These are phyloP conservation scores for Pestalotiopsis sp. DNA, from an alignment of 2,329 filamentous ascomycete genomes.

Conservation along the genomic window DNA sequence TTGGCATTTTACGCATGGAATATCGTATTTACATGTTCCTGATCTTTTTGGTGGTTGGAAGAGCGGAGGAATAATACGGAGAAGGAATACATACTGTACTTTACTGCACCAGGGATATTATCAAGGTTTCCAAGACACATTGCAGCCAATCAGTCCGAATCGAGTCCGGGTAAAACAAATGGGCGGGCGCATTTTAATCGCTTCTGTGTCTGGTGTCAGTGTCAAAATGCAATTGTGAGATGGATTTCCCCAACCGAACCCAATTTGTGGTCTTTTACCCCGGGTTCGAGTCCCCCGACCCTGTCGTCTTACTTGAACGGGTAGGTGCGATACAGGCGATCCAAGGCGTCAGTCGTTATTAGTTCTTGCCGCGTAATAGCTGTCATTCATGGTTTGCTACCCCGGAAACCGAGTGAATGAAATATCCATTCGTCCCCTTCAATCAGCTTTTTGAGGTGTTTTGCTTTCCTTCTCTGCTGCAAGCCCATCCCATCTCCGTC, in stretches of 20 bases:
- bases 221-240: not conserved
- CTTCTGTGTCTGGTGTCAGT: not conserved
- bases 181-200: not conserved
- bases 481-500: not conserved
- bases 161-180: constrained; percentile 4
- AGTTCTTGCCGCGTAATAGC: no score
- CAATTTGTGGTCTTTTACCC: constrained; percentile 11
- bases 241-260: not conserved
- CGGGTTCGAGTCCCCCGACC: not conserved
- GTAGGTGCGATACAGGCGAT: constrained; percentile 5
- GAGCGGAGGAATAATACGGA: not conserved
- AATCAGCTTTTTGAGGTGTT: not conserved
- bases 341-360: not conserved
- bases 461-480: not conserved
- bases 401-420: no score
- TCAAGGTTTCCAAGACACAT: constrained; percentile 2
- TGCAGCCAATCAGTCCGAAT: constrained; percentile 1
- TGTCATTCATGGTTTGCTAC: no score
- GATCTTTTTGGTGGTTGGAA: not conserved
- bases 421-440: not conserved
- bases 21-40: not conserved
- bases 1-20: not conserved
- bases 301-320: constrained; percentile 6
- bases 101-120: not conserved
- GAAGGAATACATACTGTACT: not conserved